Evolutionary conservation across 495 filamentous ascomycete genomes (phyloP), one percentile per base, ranked within the genome.

Genomic region (Alectoria sarmentosa): DNA sequence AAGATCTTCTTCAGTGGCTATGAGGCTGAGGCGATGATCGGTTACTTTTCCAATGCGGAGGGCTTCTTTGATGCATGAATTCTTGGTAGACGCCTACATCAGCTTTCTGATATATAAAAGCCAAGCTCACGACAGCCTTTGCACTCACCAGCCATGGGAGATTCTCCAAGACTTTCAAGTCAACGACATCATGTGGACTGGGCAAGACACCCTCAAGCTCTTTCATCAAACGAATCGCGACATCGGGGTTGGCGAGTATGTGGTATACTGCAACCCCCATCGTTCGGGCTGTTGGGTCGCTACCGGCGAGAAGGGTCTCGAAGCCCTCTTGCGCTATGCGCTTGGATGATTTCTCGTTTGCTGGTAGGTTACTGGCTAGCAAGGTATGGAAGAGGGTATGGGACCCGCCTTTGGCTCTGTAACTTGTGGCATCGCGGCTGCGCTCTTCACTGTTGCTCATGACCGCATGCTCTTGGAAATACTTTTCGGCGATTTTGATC

Each of bases 1-100:
- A 21, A 84, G 64, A 21, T 68, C 65, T n/a, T 76, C 72, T 11
- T 55, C 66, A 0, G 77, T 77, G 21, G 76, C 72, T 0, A 79
- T 66, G 4, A 80, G 74, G 15, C 77, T 72, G 6, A 78, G 69
- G 5, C 82, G 76, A 38, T 71, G 69, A 1, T 70, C 74, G 44
- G 77, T 68, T 2, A 79, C 79, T 42, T 77, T 76, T 13, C 70
- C 72, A 3, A 84, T 64, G 2, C 66, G 63, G 19, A 68, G 57
- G 21, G 55, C 21, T 34, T 68, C 66, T n/a, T 61, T 66, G 30
- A 68, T 48, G 34, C 60, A 38, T 8, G 63, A 54, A 19, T n/a
- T 55, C 66, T 34, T 44, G 4, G 21, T 19, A 4, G 41, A 44
- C 3, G 3, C 3, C 10, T 37, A 4, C 4, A 37, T n/a, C n/a